Conservation (phyloP, 768 basidiomycete species). For the Naganishia antarctica region DNA sequence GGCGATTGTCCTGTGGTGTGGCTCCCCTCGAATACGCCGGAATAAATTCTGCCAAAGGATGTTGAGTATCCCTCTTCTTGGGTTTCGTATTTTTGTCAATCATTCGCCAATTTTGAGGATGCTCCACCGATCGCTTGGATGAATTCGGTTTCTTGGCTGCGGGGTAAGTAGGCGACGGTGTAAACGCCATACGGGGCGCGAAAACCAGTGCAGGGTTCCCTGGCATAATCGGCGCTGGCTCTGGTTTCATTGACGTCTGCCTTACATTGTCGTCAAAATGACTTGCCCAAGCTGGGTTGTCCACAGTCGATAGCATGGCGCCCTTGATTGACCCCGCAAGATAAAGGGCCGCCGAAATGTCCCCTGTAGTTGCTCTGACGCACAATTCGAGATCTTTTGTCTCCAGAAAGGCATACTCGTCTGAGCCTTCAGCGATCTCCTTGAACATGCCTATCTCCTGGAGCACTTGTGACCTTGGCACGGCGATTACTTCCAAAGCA, state of each 20-base stretch:
- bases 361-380: slow-evolving; percentile 34
- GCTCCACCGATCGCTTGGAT: slow-evolving; percentile 26
- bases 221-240: background rate
- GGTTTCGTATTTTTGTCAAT: slow-evolving; percentile 24
- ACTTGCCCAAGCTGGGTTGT: slow-evolving; percentile 9
- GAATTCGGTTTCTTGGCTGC: background rate
- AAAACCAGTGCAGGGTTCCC: background rate
- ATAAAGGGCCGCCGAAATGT: slow-evolving; percentile 41
- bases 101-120: slow-evolving; percentile 43
- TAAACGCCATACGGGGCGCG: background rate
- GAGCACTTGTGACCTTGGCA: slow-evolving; percentile 10
- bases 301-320: slow-evolving; percentile 11
- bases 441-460: slow-evolving; percentile 31
- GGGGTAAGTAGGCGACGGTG: background rate
- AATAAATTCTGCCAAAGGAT: slow-evolving; percentile 35
- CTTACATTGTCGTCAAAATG: slow-evolving; percentile 34
- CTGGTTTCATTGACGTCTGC: slow-evolving; percentile 23
- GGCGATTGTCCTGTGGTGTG: slow-evolving; percentile 29
- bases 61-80: slow-evolving; percentile 5
- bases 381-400: slow-evolving; percentile 39
- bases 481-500: slow-evolving; percentile 26
- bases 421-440: slow-evolving; percentile 37
- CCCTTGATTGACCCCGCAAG: slow-evolving; percentile 41
- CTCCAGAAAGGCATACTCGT: slow-evolving; percentile 20
- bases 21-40: slow-evolving; percentile 32